Percentiles rank a stretch among this genome's conserved stretches.
phyloP scores from a whole-genome alignment of 2,329 filamentous ascomycete genomes.

The Neofusicoccum laricinum region DNA sequence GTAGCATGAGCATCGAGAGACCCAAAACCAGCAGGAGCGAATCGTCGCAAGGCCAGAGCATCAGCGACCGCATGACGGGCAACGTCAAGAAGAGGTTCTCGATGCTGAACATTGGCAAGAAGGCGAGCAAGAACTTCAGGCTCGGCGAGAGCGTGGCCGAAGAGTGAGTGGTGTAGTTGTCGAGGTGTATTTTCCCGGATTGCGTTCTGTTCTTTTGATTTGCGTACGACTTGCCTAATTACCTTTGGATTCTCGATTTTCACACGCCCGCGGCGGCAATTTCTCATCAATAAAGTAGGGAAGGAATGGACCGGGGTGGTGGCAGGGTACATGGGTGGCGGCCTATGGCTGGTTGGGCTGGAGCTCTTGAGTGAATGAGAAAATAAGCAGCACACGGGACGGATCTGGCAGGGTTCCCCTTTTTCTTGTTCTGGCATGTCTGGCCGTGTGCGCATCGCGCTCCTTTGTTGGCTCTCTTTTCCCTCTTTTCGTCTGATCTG shows the following conservation, averaged over 20 bases:
- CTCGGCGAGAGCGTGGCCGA: conserved; percentile 19
- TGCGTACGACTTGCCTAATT: conserved; percentile 9
- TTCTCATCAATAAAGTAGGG: conserved; percentile 1
- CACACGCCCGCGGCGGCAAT: neutral
- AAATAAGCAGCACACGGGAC: conserved; percentile 2
- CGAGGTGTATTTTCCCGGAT: neutral
- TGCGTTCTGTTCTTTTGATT: conserved; percentile 3
- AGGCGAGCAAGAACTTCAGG: conserved; percentile 53
- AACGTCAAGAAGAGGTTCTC: conserved; percentile 77
- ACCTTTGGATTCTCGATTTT: neutral
- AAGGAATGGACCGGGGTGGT: neutral
- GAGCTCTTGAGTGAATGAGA: neutral
- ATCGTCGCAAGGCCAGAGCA: conserved; percentile 38
- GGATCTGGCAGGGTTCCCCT: neutral
- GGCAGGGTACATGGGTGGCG: neutral
- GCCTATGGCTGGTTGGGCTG: neutral
- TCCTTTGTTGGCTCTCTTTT: neutral
- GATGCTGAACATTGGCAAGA: conserved; percentile 71
- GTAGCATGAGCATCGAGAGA: conserved; percentile 22
- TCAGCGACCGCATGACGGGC: conserved; percentile 38
- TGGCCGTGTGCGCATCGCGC: neutral
- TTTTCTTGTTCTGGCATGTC: neutral
- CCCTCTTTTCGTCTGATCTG: too few species aligned
- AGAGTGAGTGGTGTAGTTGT: conserved; percentile 14
- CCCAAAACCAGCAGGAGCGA: conserved; percentile 22